Percentiles rank a stretch among this genome's conserved stretches.
phyloP scores from a whole-genome alignment of 2,329 filamentous ascomycete species.

The Uncinocarpus reesii region DNA sequence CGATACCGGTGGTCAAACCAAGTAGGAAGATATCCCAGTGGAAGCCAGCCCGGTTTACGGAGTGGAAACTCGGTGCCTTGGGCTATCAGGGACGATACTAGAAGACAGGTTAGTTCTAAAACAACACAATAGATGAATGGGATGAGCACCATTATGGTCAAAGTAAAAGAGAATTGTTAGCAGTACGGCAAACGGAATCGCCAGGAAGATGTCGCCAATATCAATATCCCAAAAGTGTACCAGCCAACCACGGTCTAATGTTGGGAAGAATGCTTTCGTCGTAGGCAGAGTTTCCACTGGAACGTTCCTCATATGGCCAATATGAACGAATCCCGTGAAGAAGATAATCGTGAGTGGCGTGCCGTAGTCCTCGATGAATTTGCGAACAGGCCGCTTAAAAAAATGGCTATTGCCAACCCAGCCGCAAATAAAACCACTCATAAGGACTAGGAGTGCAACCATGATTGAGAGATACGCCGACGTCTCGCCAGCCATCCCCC shows the following conservation, averaged over 20 bases:
- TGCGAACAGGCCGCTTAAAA: constrained; percentile 63
- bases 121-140: not conserved
- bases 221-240: constrained; percentile 70
- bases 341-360: constrained; percentile 74
- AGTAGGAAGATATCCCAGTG: constrained; percentile 79
- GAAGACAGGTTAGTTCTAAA: not conserved
- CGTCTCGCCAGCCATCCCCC: constrained; percentile 46
- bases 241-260: constrained; percentile 61
- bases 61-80: constrained; percentile 76
- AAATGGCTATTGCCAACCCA: constrained; percentile 59
- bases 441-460: constrained; percentile 66
- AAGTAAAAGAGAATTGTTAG: constrained; percentile 82
- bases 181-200: constrained; percentile 75
- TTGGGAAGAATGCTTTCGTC: constrained; percentile 68
- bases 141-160: constrained; percentile 63
- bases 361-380: constrained; percentile 83
- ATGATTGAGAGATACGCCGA: constrained; percentile 68
- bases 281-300: constrained; percentile 63
- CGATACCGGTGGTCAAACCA: constrained; percentile 64
- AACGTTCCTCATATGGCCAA: constrained; percentile 68
- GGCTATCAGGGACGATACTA: constrained; percentile 70
- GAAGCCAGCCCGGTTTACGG: constrained; percentile 68
- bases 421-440: constrained; percentile 63
- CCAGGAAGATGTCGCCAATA: constrained; percentile 65
- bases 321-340: constrained; percentile 80